Base-by-base conservation (phyloP, 2,329 filamentous ascomycete species). In the Ophiostoma triangulosporum region DNA sequence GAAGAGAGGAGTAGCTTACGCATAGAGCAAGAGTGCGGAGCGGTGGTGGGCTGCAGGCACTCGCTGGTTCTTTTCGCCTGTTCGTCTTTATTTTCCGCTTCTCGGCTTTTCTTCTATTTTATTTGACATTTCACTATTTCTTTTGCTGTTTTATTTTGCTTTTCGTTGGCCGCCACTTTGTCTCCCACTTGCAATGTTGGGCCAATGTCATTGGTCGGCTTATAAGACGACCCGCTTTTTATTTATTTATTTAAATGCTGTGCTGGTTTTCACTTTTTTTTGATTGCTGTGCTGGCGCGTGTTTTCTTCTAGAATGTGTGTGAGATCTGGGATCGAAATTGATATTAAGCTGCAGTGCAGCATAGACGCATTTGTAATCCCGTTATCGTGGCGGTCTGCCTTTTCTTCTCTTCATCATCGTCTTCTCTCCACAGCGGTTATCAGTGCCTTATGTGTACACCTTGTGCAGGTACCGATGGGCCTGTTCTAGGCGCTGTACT, bases 121-220 rank as follows among this genome's bases (percentile, higher is more conserved):
- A 15, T 50, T 50, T 31, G 11, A 9, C 24, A 26, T 27, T 46
- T 46, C 14, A 24, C 29, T 20, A 20, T 24, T 48, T 55, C n/a
- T 52, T 46, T 49, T 51, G 38, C 26, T 12, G 22, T 26, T 48
- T 35, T 29, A 26, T 38, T 54, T 33, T 50, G 8, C 31, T 22
- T 43, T 48, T 35, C 50, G 43, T 51, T 57, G 50, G 52, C 49
- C 52, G 52, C 56, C 55, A 58, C 56, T 51, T n/a, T 51, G 51
- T 31, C 50, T 29, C 46, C 31, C 50, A 32, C 46, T 53, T 33
- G 48, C 50, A 40, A 32, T 49, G 55, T 58, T 58, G 55, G 53
- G 32, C 24, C 6, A n/a, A 17, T 9, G 12, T 20, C 14, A 58
- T 58, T 58, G 55, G 57, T 8, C 33, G 26, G 24, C 32, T 15